Conservation (phyloP, 2,329 filamentous ascomycete species). For the Ophiosphaerella narmari region DNA sequence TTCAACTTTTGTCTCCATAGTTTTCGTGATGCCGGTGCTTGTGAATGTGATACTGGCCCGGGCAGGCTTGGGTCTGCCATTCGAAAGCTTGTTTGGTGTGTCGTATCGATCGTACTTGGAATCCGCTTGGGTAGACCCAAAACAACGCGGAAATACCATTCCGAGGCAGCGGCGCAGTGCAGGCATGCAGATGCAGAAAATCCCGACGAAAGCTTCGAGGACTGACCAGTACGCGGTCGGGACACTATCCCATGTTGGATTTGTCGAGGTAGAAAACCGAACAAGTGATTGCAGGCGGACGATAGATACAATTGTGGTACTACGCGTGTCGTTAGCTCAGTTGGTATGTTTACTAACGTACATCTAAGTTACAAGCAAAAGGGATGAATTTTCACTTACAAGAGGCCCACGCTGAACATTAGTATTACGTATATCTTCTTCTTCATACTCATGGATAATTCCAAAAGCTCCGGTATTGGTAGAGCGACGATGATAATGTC, state of each 20-base stretch:
- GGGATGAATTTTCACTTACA: conserved; percentile 33
- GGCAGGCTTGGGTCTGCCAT: neutral
- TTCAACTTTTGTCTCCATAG: neutral
- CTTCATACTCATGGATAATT: conserved; percentile 22
- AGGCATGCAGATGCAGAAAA: conserved; percentile 25
- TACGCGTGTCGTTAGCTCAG: conserved; percentile 1
- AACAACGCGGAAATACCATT: conserved; percentile 39
- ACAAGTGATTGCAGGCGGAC: conserved; percentile 49
- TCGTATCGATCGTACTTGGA: conserved; percentile 5
- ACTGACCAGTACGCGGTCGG: conserved; percentile 17
- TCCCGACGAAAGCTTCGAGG: conserved; percentile 19
- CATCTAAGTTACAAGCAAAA: neutral
- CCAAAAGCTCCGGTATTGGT: conserved; percentile 21
- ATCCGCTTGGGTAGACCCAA: conserved; percentile 9
- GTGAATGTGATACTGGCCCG: neutral
- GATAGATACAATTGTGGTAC: conserved; percentile 45
- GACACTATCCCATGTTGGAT: conserved; percentile 43
- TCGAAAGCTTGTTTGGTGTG: neutral
- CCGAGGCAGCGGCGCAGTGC: conserved; percentile 18
- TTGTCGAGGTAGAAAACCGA: conserved; percentile 46
- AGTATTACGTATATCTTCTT: conserved; percentile 38
- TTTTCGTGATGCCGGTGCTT: neutral
- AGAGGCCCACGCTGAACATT: conserved; percentile 39
- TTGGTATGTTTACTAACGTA: too few species aligned
- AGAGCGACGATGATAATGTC: conserved; percentile 18